Base-by-base conservation (phyloP, 2,329 filamentous ascomycete genomes). In the Eurotiales sp. region DNA sequence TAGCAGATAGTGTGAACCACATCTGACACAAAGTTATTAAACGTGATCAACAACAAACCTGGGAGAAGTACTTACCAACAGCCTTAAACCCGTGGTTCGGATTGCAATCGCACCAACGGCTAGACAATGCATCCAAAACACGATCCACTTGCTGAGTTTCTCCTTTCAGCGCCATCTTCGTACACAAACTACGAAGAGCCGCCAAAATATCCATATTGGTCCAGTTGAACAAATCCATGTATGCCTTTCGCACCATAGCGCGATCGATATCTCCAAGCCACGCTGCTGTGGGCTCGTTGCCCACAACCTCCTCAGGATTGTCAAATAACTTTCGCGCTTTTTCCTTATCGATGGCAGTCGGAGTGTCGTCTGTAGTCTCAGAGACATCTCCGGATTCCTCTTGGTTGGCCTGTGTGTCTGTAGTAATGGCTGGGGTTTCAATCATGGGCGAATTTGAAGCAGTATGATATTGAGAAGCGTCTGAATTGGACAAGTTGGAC, bases 1-100 rank as follows among this genome's bases (percentile, higher is more conserved):
- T 97, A 99, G 72, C 90, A 95, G 57, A 97, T 95, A 21, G 91
- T 96, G 68, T 99, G 92, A 15, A 99, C 91, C 43, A 97, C 87
- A 73, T 97, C 92, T 87, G 62, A 15, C 29, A 46, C 12, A 23
- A 12, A 8, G 36, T 41, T 34, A 47, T 37, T 12, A 11, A 15
- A 21, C 19, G 73, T 71, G 56, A 60, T 54, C 19, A 43, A 11
- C 44, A 30, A 41, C 15, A 41, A 14, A 12, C 36, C 17, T 19
- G 19, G 19, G 14, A 6, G 41, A n/a, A 3, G 50, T 17, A 69
- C 84, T 72, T 77, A 91, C 88, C 89, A 59, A 78, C 83, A 50
- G 87, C 83, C 70, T 93, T 96, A 78, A 97, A 99, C 12, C 92
- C 91, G 69, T 99, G 90, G 39, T 85, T 86, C 0, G 88, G 83